Conservation (phyloP, 352 stramenopile genomes). For the Phytophthora citricola region DNA sequence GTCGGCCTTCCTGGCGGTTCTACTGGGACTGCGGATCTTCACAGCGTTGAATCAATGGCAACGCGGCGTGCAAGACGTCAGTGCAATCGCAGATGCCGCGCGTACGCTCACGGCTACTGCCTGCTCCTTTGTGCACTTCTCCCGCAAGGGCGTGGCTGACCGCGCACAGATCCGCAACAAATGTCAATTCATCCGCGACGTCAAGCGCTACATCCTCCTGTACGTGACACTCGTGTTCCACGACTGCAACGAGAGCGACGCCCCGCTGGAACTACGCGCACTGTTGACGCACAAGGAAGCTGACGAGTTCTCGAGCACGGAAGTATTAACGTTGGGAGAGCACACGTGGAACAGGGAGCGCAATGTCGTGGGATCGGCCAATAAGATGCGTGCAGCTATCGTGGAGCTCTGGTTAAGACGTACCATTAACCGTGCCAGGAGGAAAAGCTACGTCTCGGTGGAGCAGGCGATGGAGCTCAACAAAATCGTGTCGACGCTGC, state of each 20-base stretch:
- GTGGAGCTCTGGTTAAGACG: constrained; percentile 69
- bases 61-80: constrained; percentile 47
- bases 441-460: constrained; percentile 49
- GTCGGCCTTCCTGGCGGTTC: constrained; percentile 46
- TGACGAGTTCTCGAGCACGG: constrained; percentile 42
- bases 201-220: constrained; percentile 66
- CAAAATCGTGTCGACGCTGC: constrained; percentile 48
- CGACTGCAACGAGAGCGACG: constrained; percentile 56
- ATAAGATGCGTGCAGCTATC: constrained; percentile 57
- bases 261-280: constrained; percentile 46
- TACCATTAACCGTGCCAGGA: constrained; percentile 45
- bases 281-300: constrained; percentile 57
- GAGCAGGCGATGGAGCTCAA: constrained; percentile 63
- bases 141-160: constrained; percentile 41
- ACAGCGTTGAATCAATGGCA: constrained; percentile 55
- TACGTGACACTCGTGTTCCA: constrained; percentile 67
- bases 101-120: constrained; percentile 46
- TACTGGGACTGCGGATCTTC: constrained; percentile 54
- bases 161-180: constrained; percentile 47
- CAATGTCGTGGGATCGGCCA: constrained; percentile 55
- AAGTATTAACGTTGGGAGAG: constrained; percentile 47
- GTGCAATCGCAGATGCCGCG: constrained; percentile 44
- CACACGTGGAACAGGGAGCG: constrained; percentile 52
- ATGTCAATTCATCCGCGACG: constrained; percentile 59
- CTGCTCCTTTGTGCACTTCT: constrained; percentile 59